Conservation (phyloP, 768 basidiomycete species). For the Amanita muscaria region DNA sequence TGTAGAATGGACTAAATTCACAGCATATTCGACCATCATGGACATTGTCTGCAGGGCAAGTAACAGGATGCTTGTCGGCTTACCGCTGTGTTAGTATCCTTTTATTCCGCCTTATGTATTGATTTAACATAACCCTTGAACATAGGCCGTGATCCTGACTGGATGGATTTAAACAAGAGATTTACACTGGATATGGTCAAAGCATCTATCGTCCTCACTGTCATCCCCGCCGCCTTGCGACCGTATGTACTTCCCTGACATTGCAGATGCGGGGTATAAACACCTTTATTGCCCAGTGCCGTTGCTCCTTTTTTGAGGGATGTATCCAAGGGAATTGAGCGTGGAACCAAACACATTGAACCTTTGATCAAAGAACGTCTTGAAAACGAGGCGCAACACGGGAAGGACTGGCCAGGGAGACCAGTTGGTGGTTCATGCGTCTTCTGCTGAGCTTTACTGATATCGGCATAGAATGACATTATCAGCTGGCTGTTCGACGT, state of each 20-base stretch:
- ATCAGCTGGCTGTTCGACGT: slow-evolving; percentile 38
- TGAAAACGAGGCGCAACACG: slow-evolving; percentile 16
- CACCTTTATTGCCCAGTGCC: slow-evolving; percentile 9
- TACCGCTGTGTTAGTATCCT: slow-evolving; percentile 16
- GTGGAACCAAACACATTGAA: slow-evolving; percentile 16
- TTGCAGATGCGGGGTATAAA: neutral
- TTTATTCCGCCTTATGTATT: neutral
- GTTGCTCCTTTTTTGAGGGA: slow-evolving; percentile 11
- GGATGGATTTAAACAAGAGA: slow-evolving; percentile 11
- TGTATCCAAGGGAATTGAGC: slow-evolving; percentile 5
- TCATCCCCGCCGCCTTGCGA: slow-evolving; percentile 19
- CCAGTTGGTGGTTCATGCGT: slow-evolving; percentile 17
- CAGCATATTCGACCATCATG: slow-evolving; percentile 12
- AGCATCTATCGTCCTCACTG: slow-evolving; percentile 14
- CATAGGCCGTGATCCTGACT: slow-evolving; percentile 17
- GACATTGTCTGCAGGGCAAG: slow-evolving; percentile 17
- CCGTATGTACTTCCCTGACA: slow-evolving; percentile 14
- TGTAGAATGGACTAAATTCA: slow-evolving; percentile 13
- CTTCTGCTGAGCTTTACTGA: neutral
- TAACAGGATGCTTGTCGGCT: slow-evolving; percentile 19
- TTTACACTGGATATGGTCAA: slow-evolving; percentile 13
- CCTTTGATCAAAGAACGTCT: slow-evolving; percentile 21
- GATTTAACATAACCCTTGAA: neutral
- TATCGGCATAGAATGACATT: slow-evolving; percentile 35
- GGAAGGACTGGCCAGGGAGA: slow-evolving; percentile 21